A percentile compares a stretch with the other conserved stretches of the same genome.
Evolutionary conservation across 371 early-diverging fungal species (phyloP).

Genomic region (Rhizopus delemar): DNA sequence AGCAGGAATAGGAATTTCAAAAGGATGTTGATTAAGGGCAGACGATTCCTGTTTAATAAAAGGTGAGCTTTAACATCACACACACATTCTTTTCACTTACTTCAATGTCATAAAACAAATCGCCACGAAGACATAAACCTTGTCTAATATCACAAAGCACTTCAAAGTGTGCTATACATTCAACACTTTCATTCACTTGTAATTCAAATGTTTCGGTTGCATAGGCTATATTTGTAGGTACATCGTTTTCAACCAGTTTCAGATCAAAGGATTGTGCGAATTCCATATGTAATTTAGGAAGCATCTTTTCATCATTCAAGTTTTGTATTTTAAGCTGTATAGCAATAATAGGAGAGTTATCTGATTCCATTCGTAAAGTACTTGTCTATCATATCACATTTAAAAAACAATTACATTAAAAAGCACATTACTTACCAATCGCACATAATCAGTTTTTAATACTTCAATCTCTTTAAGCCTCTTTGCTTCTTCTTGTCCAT

Average conservation of each 20-base stretch:
- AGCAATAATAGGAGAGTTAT: slow-evolving; percentile 9
- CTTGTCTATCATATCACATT: slow-evolving; percentile 9
- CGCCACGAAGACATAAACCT: slow-evolving; percentile 37
- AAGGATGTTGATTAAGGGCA: slow-evolving; percentile 21
- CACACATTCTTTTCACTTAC: slow-evolving; percentile 21
- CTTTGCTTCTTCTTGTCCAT: slow-evolving; percentile 14
- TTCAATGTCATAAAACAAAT: slow-evolving; percentile 41
- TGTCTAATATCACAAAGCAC: slow-evolving; percentile 37
- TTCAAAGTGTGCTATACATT: slow-evolving; percentile 34
- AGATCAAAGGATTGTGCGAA: slow-evolving; percentile 43
- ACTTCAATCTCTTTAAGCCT: slow-evolving; percentile 12
- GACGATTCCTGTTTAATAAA: slow-evolving; percentile 26
- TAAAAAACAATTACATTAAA: not conserved
- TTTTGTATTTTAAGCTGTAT: slow-evolving; percentile 26
- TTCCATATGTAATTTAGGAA: slow-evolving; percentile 34
- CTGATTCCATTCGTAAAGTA: slow-evolving; percentile 13
- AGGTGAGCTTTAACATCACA: not conserved
- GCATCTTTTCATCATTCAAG: slow-evolving; percentile 24
- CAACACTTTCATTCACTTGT: slow-evolving; percentile 32
- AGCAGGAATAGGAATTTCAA: slow-evolving; percentile 48
- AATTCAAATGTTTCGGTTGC: slow-evolving; percentile 41
- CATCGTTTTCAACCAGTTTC: slow-evolving; percentile 18
- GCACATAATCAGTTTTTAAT: slow-evolving; percentile 28
- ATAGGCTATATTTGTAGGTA: slow-evolving; percentile 27
- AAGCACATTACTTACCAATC: slow-evolving; percentile 23